phyloP scores from a whole-genome alignment of 805 yeast species.

The Wickerhamomyces xylosicus region DNA sequence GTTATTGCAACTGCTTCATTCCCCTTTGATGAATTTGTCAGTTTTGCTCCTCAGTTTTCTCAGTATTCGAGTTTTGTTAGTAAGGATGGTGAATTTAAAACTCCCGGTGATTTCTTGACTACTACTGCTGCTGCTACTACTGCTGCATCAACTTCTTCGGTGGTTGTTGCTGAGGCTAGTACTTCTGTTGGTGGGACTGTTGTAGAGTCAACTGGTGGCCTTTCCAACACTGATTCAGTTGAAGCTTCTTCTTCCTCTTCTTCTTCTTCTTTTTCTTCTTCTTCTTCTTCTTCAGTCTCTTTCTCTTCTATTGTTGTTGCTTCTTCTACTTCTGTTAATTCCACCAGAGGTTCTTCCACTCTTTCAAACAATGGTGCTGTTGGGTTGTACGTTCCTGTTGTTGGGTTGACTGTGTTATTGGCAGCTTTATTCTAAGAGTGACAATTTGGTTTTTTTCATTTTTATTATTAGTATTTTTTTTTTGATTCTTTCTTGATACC shows the following conservation, averaged over 20 bases:
- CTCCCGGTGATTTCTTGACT: conserved; percentile 15
- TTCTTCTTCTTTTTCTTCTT: neutral
- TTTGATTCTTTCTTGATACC: no score
- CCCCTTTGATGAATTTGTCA: conserved; percentile 26
- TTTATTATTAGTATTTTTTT: no score
- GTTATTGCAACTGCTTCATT: conserved; percentile 20
- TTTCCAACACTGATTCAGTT: no score
- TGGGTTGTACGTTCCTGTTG: neutral
- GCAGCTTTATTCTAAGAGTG: neutral
- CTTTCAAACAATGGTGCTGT: neutral
- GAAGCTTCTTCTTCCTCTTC: neutral
- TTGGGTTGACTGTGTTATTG: neutral
- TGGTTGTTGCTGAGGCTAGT: neutral
- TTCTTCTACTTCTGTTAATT: neutral
- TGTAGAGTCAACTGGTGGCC: no score
- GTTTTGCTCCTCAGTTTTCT: conserved; percentile 22
- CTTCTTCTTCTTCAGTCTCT: neutral
- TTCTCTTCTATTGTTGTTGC: neutral
- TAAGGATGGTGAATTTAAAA: conserved; percentile 12
- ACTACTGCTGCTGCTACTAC: conserved; percentile 2
- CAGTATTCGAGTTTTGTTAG: conserved; percentile 12
- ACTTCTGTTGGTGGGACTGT: neutral
- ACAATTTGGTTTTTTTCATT: no score
- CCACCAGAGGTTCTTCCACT: neutral
- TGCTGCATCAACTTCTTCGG: neutral